Conservation (phyloP, 2,329 filamentous ascomycete genomes). For the Coccinonectria pachysandricola region DNA sequence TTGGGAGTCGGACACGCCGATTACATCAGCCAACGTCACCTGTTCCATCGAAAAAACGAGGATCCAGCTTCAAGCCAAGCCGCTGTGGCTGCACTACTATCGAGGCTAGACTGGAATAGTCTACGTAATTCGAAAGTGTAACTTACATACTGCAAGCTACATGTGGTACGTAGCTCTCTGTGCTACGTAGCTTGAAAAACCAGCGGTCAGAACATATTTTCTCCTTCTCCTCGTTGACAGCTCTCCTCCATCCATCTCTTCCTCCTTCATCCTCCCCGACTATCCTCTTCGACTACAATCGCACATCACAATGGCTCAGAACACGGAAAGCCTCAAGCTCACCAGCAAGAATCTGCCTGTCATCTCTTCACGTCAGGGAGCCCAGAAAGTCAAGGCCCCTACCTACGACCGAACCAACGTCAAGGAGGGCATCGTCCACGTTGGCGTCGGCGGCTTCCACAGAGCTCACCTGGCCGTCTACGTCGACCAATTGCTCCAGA, state of each 20-base stretch:
- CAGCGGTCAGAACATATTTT: slow-evolving; percentile 7
- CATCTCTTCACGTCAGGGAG: slow-evolving; percentile 14
- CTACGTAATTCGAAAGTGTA: too few species aligned
- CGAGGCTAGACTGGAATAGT: too few species aligned
- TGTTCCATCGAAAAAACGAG: too few species aligned
- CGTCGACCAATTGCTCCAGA: slow-evolving; percentile 36
- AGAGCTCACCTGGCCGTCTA: slow-evolving; percentile 43
- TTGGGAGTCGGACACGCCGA: too few species aligned
- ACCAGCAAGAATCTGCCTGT: slow-evolving; percentile 14
- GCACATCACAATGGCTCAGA: slow-evolving; percentile 6
- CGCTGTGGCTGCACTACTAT: too few species aligned
- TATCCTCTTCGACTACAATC: too few species aligned
- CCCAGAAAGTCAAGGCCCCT: slow-evolving; percentile 21
- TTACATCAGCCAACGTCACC: too few species aligned
- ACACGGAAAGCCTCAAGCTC: slow-evolving; percentile 17
- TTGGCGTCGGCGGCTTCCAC: slow-evolving; percentile 46
- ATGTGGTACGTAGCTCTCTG: too few species aligned
- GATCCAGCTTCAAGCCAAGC: too few species aligned
- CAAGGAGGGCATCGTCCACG: slow-evolving; percentile 44
- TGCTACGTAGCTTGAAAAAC: slow-evolving; percentile 13
- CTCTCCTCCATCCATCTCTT: background rate
- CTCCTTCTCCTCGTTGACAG: slow-evolving; percentile 1
- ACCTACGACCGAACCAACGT: slow-evolving; percentile 34
- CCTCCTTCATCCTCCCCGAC: too few species aligned
- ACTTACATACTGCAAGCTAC: too few species aligned